Percentiles rank a stretch among this genome's conserved stretches.
Evolutionary conservation across 164 flowering plant genomes (phyloP).

Genomic region (Platanus orientalis): DNA sequence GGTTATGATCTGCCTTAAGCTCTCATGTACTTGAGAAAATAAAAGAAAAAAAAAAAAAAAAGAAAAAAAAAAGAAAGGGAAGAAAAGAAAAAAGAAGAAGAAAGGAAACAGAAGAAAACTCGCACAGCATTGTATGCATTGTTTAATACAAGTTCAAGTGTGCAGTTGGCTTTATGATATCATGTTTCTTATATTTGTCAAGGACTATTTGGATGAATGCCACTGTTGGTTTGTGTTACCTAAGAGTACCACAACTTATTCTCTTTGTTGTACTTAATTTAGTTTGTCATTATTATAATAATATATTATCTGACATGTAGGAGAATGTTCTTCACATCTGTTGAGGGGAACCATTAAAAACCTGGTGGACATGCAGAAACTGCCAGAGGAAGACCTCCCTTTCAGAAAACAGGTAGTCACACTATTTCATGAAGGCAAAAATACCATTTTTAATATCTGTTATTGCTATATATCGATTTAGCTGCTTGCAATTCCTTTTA

Average conservation of each 20-base stretch:
- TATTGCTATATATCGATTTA: no score
- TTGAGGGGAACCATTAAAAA: slow-evolving; percentile 55
- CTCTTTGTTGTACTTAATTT: not conserved
- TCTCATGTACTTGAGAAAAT: no score
- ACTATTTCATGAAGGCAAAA: no score
- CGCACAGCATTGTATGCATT: no score
- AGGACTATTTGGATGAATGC: not conserved
- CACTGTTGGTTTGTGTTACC: not conserved
- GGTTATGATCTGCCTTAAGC: no score
- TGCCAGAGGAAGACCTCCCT: slow-evolving; percentile 73
- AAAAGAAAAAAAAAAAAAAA: no score
- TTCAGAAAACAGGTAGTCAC: slow-evolving; percentile 74
- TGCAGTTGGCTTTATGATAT: not conserved
- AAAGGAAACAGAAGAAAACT: no score
- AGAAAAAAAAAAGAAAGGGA: no score
- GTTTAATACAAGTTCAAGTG: not conserved
- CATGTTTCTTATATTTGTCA: not conserved
- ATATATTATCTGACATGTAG: slow-evolving; percentile 28
- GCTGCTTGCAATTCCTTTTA: no score
- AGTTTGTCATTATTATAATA: not conserved
- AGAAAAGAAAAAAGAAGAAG: no score
- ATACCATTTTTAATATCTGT: not conserved
- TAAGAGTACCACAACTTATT: not conserved
- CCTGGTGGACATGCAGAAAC: slow-evolving; percentile 74
- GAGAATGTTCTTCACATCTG: slow-evolving; percentile 48